Evolutionary conservation across 2,329 filamentous ascomycete species (phyloP).

Genomic region (Colletotrichum melonis): DNA sequence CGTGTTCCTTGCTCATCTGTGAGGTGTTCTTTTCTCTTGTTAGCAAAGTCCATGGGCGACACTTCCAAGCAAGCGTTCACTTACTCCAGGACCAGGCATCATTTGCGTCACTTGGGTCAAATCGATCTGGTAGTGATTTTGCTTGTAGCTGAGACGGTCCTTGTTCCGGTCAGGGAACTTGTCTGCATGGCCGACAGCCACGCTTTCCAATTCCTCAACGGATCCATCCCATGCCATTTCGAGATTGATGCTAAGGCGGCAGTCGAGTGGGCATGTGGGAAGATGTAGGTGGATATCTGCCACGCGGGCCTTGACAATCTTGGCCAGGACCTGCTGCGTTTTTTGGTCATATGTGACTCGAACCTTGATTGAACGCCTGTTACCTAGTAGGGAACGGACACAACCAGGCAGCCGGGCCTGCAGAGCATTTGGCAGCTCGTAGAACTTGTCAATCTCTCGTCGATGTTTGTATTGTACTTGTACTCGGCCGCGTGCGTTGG

Average conservation of each 20-base stretch:
- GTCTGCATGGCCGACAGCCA: slow-evolving; percentile 49
- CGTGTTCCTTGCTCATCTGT: slow-evolving; percentile 74
- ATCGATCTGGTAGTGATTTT: slow-evolving; percentile 90
- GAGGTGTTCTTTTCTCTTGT: slow-evolving; percentile 48
- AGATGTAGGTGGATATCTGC: slow-evolving; percentile 89
- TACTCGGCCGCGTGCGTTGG: slow-evolving; percentile 62
- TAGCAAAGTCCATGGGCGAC: slow-evolving; percentile 26
- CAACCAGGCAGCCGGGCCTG: slow-evolving; percentile 72
- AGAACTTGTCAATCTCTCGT: slow-evolving; percentile 86
- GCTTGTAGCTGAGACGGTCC: slow-evolving; percentile 90
- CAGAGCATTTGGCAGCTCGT: slow-evolving; percentile 73
- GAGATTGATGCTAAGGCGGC: slow-evolving; percentile 92
- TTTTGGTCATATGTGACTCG: slow-evolving; percentile 83
- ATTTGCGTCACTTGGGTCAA: slow-evolving; percentile 84
- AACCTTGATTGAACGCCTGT: slow-evolving; percentile 69
- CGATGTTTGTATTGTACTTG: slow-evolving; percentile 84
- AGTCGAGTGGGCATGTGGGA: slow-evolving; percentile 83
- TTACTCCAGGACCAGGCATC: slow-evolving; percentile 49
- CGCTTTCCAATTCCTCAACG: slow-evolving; percentile 64
- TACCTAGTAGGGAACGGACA: slow-evolving; percentile 69
- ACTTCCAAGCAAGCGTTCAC: slow-evolving; percentile 35
- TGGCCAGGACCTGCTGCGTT: slow-evolving; percentile 75
- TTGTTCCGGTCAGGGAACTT: slow-evolving; percentile 77
- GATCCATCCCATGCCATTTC: slow-evolving; percentile 89
- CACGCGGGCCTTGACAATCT: slow-evolving; percentile 92